These are phyloP conservation scores for Tilletiopsis washingtonensis DNA, from an alignment of 1,284 basidiomycete genomes.

Conservation along the genomic window DNA sequence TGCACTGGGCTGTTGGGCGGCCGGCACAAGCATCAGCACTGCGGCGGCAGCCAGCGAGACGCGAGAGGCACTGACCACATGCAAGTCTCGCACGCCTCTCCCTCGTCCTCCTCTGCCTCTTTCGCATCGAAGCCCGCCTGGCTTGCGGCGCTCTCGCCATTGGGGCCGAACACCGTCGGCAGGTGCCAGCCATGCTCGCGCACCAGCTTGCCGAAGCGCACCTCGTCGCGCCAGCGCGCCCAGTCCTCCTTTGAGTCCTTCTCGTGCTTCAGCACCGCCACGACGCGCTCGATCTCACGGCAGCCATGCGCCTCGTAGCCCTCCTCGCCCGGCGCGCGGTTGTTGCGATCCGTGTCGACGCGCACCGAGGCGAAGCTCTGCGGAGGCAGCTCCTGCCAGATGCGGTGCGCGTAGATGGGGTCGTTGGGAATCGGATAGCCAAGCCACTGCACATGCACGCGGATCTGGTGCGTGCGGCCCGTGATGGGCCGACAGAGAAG, in stretches of 20 bases:
- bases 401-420: conserved; percentile 47
- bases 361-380: background rate
- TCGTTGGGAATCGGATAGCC: conserved; percentile 75
- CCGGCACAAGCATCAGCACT: background rate
- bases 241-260: conserved; percentile 44
- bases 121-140: background rate
- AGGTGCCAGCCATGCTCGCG: conserved; percentile 28
- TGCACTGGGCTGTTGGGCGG: conserved; percentile 22
- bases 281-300: conserved; percentile 34
- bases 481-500: conserved; percentile 71
- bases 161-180: conserved; percentile 34
- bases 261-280: conserved; percentile 40
- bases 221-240: conserved; percentile 44
- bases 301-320: background rate
- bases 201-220: conserved; percentile 37
- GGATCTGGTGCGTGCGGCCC: conserved; percentile 75
- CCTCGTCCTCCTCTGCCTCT: conserved; percentile 9
- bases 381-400: conserved; percentile 36
- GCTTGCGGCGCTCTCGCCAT: conserved; percentile 17
- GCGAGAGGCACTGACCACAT: conserved; percentile 15
- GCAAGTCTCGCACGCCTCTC: conserved; percentile 35
- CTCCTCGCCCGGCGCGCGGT: background rate
- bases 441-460: conserved; percentile 91
- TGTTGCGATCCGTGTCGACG: background rate
- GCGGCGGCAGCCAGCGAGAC: background rate